phyloP scores from a whole-genome alignment of 257 asterid genomes.

The Salvia miltiorrhiza region DNA sequence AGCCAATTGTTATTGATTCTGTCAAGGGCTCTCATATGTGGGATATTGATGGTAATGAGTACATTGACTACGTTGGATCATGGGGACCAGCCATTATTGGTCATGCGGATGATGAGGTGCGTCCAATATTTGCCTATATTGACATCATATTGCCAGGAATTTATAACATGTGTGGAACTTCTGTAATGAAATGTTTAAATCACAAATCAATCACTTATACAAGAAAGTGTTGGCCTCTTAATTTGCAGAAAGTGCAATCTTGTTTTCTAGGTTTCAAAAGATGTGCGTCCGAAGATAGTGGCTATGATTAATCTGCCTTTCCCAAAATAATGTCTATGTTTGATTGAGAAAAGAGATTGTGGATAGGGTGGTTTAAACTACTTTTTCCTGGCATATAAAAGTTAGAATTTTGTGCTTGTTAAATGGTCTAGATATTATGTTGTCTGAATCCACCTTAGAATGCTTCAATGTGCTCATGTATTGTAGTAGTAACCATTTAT shows the following conservation, averaged over 20 bases:
- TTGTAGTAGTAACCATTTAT: not conserved
- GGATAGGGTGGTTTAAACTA: not conserved
- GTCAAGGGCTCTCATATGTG: constrained; percentile 95
- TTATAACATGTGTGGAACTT: not conserved
- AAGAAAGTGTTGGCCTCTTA: not conserved
- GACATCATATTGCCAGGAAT: not conserved
- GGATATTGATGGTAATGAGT: constrained; percentile 97
- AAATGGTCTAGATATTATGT: not conserved
- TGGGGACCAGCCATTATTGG: constrained; percentile 99
- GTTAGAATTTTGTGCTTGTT: not conserved
- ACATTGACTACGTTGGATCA: constrained; percentile 99
- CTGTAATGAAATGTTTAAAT: not conserved
- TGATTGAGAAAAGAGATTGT: not conserved
- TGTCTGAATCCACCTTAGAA: not conserved
- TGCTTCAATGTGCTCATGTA: not conserved
- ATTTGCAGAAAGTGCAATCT: not conserved
- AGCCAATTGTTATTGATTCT: constrained; percentile 81
- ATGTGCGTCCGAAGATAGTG: not conserved
- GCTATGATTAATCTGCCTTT: not conserved
- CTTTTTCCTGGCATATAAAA: not conserved
- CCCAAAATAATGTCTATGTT: not conserved
- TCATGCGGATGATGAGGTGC: constrained; percentile 96
- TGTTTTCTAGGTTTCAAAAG: not conserved
- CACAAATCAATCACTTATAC: not conserved
- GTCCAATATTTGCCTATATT: constrained; percentile 8